phyloP scores from a whole-genome alignment of 1,284 basidiomycete species.

The Uromyces viciae-fabae region DNA sequence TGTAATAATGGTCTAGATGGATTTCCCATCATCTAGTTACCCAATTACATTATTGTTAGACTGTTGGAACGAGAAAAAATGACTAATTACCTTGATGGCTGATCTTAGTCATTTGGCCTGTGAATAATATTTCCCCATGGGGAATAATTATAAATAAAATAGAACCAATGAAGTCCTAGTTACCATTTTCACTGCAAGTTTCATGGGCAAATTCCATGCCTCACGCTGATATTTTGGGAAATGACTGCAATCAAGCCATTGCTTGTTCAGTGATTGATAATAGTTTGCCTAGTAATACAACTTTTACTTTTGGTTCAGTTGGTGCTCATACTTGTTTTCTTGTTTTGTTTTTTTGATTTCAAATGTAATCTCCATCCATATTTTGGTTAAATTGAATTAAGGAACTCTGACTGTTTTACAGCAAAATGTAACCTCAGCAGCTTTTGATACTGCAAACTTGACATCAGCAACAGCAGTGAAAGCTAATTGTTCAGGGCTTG shows the following conservation, averaged over 20 bases:
- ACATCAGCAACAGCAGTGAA: neutral
- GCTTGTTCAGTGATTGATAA: neutral
- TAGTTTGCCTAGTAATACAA: neutral
- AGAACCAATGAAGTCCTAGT: no score
- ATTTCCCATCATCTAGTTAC: no score
- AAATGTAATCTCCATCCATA: neutral
- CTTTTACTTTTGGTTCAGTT: neutral
- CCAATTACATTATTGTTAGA: no score
- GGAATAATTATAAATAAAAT: no score
- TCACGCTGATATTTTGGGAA: neutral
- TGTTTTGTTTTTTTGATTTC: no score
- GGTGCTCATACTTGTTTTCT: no score
- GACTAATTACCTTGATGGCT: no score
- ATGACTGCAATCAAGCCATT: neutral
- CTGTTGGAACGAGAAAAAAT: no score
- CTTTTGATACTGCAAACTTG: conserved; percentile 1
- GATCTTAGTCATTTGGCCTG: no score
- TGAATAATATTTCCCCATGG: no score
- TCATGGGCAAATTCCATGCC: conserved; percentile 5
- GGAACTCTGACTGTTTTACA: neutral
- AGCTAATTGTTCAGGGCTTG: neutral
- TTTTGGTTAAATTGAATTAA: neutral
- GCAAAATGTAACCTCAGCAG: neutral
- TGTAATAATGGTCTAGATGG: no score
- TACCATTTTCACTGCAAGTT: neutral